Evolutionary conservation across 2,329 filamentous ascomycete species (phyloP).

Genomic region (Pyricularia sp.): DNA sequence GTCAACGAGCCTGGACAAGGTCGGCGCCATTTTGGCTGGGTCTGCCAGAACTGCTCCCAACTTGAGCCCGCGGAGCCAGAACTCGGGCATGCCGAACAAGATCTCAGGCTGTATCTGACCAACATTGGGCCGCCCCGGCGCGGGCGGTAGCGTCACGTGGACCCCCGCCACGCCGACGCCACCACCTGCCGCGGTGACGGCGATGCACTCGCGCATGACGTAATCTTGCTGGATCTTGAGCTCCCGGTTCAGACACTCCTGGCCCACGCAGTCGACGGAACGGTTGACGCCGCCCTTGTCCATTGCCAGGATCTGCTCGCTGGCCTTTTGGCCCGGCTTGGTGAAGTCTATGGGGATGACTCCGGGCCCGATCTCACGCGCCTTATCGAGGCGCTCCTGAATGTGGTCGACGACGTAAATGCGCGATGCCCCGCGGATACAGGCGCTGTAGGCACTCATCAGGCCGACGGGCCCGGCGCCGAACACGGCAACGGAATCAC

Average conservation of each 20-base stretch:
- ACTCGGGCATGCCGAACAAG: constrained; percentile 10
- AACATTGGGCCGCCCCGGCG: constrained; percentile 9
- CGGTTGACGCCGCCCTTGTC: constrained; percentile 10
- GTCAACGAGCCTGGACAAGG: constrained; percentile 14
- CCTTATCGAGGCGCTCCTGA: constrained; percentile 10
- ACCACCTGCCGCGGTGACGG: constrained; percentile 9
- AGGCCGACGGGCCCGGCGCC: constrained; percentile 14
- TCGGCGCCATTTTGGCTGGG: constrained; percentile 6
- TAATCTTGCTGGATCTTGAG: constrained; percentile 10
- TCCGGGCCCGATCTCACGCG: constrained; percentile 9
- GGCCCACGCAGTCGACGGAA: constrained; percentile 12
- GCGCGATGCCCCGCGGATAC: constrained; percentile 12
- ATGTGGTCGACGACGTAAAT: constrained; percentile 14
- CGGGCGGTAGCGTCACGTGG: constrained; percentile 6
- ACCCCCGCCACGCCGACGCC: constrained; percentile 14
- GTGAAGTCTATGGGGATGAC: constrained; percentile 13
- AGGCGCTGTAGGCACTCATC: constrained; percentile 13
- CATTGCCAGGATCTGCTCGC: constrained; percentile 11
- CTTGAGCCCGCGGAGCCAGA: constrained; percentile 9
- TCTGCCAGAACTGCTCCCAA: constrained; percentile 7
- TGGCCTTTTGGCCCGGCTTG: constrained; percentile 3
- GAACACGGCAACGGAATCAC: constrained; percentile 15
- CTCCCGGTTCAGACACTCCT: constrained; percentile 10
- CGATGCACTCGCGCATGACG: constrained; percentile 9
- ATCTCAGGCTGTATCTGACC: constrained; percentile 6